phyloP scores from a whole-genome alignment of 768 basidiomycete species.

The Phallus indusiatus region DNA sequence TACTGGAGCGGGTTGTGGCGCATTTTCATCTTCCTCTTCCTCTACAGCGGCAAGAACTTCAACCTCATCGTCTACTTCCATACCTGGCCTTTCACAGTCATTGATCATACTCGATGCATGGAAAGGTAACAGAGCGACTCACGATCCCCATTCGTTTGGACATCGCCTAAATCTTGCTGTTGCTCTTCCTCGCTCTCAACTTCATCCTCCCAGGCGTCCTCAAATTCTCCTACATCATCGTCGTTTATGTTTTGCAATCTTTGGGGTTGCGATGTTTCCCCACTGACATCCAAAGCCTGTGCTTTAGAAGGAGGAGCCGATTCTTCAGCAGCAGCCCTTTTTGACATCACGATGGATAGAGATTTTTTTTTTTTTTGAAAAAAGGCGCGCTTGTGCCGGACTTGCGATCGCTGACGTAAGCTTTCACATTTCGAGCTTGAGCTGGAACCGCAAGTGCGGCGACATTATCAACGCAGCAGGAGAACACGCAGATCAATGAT shows the following conservation, averaged over 20 bases:
- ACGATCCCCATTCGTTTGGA: constrained; percentile 43
- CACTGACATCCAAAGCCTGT: constrained; percentile 35
- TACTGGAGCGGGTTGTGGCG: constrained; percentile 36
- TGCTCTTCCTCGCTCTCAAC: constrained; percentile 84
- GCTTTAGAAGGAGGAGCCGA: constrained; percentile 29
- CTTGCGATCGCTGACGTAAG: not conserved
- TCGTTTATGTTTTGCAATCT: constrained; percentile 32
- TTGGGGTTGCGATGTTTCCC: constrained; percentile 24
- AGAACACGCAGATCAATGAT: not conserved
- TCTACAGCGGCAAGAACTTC: constrained; percentile 70
- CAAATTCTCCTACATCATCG: constrained; percentile 85
- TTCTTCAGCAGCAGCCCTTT: constrained; percentile 42
- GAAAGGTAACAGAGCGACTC: constrained; percentile 33
- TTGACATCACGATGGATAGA: constrained; percentile 39
- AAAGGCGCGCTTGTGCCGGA: not conserved
- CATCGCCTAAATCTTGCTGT: constrained; percentile 31
- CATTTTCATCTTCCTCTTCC: constrained; percentile 53
- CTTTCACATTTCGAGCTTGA: not conserved
- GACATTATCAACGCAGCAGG: not conserved
- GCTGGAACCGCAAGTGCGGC: not conserved
- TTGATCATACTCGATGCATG: constrained; percentile 20
- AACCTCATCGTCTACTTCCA: constrained; percentile 59
- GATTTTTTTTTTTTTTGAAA: not conserved
- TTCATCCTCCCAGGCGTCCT: constrained; percentile 98
- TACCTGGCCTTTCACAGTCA: constrained; percentile 37